Base-by-base conservation (phyloP, 257 asterid species). In the Knoxia roxburghii region DNA sequence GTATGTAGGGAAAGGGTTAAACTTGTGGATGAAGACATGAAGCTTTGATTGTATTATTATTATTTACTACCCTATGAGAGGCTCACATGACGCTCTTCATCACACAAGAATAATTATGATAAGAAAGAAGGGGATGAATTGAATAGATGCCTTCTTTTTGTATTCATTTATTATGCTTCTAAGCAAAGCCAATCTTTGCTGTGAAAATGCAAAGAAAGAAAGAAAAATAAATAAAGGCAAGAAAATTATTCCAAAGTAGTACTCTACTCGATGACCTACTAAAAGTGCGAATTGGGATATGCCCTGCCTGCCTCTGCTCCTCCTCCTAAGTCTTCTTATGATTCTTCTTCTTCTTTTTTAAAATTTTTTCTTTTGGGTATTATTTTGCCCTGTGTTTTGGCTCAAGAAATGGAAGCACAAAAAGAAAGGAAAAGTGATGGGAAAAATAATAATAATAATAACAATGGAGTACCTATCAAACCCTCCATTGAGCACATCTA, bases 111-210 rank as follows among this genome's bases (percentile, higher is more conserved):
- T 67, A 70, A 83, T 81, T 61, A 83, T 83, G 79, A 67, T 45
- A 37, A 37, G 41, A 9, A 9, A 37, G 41, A 37, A 9, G 41
- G 57, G 61, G n/a, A n/a, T n/a, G n/a, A n/a, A n/a, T n/a, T 74
- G 72, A 57, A 68, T 72, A 54, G 68, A 73, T 78, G 81, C 79
- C 71, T n/a, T 82, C 81, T 81, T 84, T 79, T 85, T 87, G 81
- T 74, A 24, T 74, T 78, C 80, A 65, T 81, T 81, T 82, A 80
- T 80, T 80, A 78, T 80, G 91, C 94, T 88, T 88, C 85, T 68
- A 85, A 87, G 93, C 85, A 82, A 89, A 89, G 96, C 79, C 77
- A 82, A 76, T 50, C 57, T 71, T 69, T 69, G 21, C 65, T 60
- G 54, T 49, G 48, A 20, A 65, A 61, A 39, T 27, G 3, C 24